These are phyloP conservation scores for Sabuloglossum arenarium DNA, from an alignment of 495 filamentous ascomycete genomes.

Conservation along the genomic window DNA sequence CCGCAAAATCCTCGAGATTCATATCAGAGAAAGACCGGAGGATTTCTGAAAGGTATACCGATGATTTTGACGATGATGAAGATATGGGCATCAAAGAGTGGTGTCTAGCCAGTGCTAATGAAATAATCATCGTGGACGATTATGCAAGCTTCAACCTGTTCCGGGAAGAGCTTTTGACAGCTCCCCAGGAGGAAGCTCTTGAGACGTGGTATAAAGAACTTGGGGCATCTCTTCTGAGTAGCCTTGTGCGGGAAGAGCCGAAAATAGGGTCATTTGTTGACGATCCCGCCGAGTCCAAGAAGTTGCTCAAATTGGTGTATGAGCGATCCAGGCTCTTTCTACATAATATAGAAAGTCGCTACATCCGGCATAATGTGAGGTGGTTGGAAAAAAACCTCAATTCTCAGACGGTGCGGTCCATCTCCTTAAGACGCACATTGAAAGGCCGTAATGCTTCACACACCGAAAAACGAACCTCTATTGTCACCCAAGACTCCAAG, in stretches of 20 bases:
- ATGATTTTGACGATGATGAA: constrained; percentile 38
- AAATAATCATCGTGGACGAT: constrained; percentile 72
- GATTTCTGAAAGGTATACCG: constrained; percentile 16
- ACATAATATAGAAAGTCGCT: constrained; percentile 44
- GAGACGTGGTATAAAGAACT: constrained; percentile 63
- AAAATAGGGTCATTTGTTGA: constrained; percentile 28
- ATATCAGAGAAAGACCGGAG: neutral
- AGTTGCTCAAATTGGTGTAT: constrained; percentile 54
- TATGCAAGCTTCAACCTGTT: constrained; percentile 70
- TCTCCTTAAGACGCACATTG: constrained; percentile 54
- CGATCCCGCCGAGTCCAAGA: constrained; percentile 31
- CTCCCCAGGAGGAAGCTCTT: constrained; percentile 69
- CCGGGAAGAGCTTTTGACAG: constrained; percentile 54
- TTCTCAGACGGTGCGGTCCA: constrained; percentile 53
- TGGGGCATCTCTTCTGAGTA: constrained; percentile 35
- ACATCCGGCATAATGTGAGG: constrained; percentile 57
- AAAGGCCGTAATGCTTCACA: constrained; percentile 36
- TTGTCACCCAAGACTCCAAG: constrained; percentile 30
- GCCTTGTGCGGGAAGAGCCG: constrained; percentile 37
- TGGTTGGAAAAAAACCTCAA: constrained; percentile 79
- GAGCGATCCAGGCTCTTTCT: constrained; percentile 79
- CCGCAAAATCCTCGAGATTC: constrained; percentile 21
- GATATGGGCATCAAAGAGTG: constrained; percentile 56
- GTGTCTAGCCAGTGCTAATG: constrained; percentile 37
- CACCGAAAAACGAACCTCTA: constrained; percentile 46